phyloP scores from a whole-genome alignment of 805 yeast genomes.

The Debaryomyces hansenii region DNA sequence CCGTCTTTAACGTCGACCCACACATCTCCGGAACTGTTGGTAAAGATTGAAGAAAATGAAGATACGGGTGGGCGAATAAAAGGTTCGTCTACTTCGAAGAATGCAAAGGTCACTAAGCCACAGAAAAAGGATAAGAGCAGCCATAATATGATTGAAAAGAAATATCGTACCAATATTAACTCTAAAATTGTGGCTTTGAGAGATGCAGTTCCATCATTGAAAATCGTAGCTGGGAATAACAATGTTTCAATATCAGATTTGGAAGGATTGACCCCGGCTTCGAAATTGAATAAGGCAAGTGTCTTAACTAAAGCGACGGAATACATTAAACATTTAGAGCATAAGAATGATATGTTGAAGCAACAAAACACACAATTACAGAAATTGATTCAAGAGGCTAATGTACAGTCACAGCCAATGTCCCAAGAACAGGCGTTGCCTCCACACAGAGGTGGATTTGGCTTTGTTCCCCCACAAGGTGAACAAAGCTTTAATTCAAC shows the following conservation, averaged over 20 bases:
- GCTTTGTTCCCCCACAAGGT: constrained; percentile 17
- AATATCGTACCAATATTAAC: constrained; percentile 76
- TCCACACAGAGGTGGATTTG: constrained; percentile 17
- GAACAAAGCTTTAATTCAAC: constrained; percentile 16
- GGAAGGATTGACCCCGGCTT: constrained; percentile 77
- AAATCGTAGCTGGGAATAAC: constrained; percentile 56
- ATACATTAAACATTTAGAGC: constrained; percentile 71
- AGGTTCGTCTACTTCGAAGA: constrained; percentile 1
- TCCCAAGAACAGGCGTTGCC: constrained; percentile 11
- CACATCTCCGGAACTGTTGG: constrained; percentile 17
- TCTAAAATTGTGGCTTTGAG: constrained; percentile 66
- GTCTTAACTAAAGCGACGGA: constrained; percentile 75
- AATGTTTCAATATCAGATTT: constrained; percentile 47
- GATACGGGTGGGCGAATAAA: neutral
- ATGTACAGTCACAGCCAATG: constrained; percentile 13
- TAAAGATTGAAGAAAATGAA: neutral
- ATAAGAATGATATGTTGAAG: constrained; percentile 51
- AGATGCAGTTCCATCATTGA: constrained; percentile 75
- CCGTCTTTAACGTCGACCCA: constrained; percentile 18
- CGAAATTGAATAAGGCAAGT: constrained; percentile 74
- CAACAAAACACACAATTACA: constrained; percentile 47
- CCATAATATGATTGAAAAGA: constrained; percentile 80
- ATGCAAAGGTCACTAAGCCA: constrained; percentile 40
- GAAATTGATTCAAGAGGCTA: constrained; percentile 33
- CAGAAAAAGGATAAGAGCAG: constrained; percentile 58